Evolutionary conservation across 1,139 yeast species (phyloP), one percentile per base, ranked within the genome.

Genomic region (Pneumocystis carinii): DNA sequence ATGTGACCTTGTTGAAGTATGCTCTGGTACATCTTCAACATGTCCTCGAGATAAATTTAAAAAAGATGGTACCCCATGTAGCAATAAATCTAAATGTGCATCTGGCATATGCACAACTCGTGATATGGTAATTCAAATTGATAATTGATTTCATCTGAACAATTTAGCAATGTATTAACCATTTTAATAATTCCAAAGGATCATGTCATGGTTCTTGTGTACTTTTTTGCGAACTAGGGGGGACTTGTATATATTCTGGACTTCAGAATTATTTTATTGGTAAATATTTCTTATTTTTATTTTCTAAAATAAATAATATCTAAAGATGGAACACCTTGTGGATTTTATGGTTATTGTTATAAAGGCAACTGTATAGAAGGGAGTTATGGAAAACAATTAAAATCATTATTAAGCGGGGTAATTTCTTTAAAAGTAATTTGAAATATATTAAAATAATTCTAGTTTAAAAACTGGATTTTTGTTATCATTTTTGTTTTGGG

Each of bases 61-160:
- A 7, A 67, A 68, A 2, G 71, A 75, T 62, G 78, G 78, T 35
- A 66, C 70, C 36, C 42, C 64, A 39, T 75, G 78, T 62, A 64
- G 66, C 17, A 63, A 65, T 4, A 70, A 67, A 14, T 67, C 73
- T 55, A 63, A 67, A 32, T 75, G 78, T 65, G 74, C 74, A 24
- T 71, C 75, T 7, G 78, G 78, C 17, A 75, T 71, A 59, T 75
- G 78, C 64, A 73, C 77, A 2, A 72, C 76, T 32, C 70, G 78
- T 19, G 74, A 75, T 63, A 67, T 69, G 63, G 41, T 37, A 37
- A 37, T 39, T 56, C 38, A 12, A 37, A 19, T 10, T 24, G 14
- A 19, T 57, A 24, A 19, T 19, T 12, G 4, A 7, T 29, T 37
- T 37, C 29, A 10, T 57, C 76, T 57, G 24, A 17, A 14, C 12